Conservation (phyloP, 2,329 filamentous ascomycete species). For the Microdochium nivale region DNA sequence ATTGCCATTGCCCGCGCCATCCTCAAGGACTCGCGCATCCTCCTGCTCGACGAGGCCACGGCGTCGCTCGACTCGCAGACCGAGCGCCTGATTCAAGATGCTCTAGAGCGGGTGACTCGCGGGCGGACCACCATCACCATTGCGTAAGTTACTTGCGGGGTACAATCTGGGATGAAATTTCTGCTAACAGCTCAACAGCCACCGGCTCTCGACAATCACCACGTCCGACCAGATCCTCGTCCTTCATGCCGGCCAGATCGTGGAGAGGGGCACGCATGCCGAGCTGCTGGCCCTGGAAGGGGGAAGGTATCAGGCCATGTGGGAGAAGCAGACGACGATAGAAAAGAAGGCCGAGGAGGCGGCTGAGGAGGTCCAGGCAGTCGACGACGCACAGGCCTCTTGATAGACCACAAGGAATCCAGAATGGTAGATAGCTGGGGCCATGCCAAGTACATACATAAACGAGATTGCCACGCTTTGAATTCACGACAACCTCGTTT, state of each 20-base stretch:
- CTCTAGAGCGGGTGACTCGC: conserved; percentile 35
- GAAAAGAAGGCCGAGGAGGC: conserved; percentile 22
- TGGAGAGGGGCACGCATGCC: conserved; percentile 40
- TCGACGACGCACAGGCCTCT: not conserved
- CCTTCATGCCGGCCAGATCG: conserved; percentile 39
- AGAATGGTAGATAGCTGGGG: too few species aligned
- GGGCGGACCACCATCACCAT: conserved; percentile 45
- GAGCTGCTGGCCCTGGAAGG: conserved; percentile 35
- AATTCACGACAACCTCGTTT: too few species aligned
- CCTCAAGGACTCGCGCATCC: conserved; percentile 59
- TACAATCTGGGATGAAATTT: not conserved
- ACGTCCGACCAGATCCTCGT: conserved; percentile 47
- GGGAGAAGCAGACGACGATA: conserved; percentile 39
- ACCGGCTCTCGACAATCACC: conserved; percentile 49
- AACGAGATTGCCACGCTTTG: too few species aligned
- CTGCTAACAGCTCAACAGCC: conserved; percentile 21
- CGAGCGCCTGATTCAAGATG: conserved; percentile 48
- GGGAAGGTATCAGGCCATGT: conserved; percentile 38
- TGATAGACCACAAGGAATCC: too few species aligned
- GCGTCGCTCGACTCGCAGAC: conserved; percentile 58
- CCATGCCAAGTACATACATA: too few species aligned
- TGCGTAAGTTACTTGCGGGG: conserved; percentile 23
- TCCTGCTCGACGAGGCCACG: conserved; percentile 65
- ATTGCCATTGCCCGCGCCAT: conserved; percentile 55
- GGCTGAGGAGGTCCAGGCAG: not conserved